A percentile compares a stretch with the other conserved stretches of the same genome.
Conservation (phyloP, 805 yeast genomes). For the Wickerhamomyces alni region DNA sequence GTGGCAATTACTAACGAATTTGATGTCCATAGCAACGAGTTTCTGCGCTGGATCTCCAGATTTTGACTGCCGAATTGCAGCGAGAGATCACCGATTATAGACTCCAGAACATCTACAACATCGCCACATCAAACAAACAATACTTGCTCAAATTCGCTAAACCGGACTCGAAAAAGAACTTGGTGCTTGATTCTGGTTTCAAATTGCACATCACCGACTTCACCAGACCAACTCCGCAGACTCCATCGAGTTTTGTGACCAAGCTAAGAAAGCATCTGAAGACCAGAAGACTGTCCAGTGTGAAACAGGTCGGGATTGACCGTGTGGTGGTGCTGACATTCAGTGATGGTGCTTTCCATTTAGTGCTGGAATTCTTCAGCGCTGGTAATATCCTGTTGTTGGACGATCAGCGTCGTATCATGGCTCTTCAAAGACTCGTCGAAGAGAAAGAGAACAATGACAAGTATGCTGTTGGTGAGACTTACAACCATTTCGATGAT, state of each 20-base stretch:
- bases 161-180: conserved; percentile 72
- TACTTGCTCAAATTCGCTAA: conserved; percentile 73
- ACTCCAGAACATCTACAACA: conserved; percentile 79
- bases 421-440: conserved; percentile 74
- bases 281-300: conserved; percentile 64
- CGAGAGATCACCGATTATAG: conserved; percentile 55
- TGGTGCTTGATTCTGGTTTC: conserved; percentile 84
- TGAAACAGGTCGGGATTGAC: conserved; percentile 73
- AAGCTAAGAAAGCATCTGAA: conserved; percentile 85
- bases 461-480: conserved; percentile 69
- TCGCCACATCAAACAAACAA: conserved; percentile 64
- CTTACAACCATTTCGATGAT: conserved; percentile 55
- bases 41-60: conserved; percentile 74
- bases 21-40: conserved; percentile 74
- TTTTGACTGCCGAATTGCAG: conserved; percentile 62
- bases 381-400: conserved; percentile 86
- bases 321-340: conserved; percentile 81
- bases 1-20: not conserved
- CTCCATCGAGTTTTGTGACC: conserved; percentile 81
- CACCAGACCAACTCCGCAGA: conserved; percentile 72
- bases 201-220: conserved; percentile 73
- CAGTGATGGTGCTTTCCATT: conserved; percentile 70
- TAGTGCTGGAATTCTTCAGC: conserved; percentile 88
- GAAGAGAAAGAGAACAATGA: conserved; percentile 62
- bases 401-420: conserved; percentile 60